Conservation (phyloP, 148 eudicot species). For the Vaccinium darrowii region DNA sequence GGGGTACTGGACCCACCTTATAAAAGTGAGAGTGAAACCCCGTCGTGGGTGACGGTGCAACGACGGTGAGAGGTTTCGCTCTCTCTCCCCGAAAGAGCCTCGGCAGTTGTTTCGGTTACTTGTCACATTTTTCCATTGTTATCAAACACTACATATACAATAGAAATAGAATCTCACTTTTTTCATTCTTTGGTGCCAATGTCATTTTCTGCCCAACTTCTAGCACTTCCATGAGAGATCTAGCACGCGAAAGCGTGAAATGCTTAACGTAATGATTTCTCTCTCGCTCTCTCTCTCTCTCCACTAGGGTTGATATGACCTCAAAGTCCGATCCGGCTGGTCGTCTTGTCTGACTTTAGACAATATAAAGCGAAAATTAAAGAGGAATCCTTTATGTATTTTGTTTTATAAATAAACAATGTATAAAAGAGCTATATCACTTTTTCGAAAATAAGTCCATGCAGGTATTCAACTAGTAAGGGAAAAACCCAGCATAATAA, state of each 20-base stretch:
- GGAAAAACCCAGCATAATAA: not conserved
- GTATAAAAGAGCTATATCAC: not conserved
- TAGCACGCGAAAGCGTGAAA: not conserved
- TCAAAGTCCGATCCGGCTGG: no score
- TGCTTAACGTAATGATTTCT: no score
- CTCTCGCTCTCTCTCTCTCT: no score
- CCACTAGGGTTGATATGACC: no score
- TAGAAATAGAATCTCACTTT: not conserved
- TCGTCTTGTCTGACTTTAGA: not conserved
- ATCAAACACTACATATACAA: no score
- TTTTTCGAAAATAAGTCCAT: not conserved
- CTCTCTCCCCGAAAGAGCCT: not conserved
- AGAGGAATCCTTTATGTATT: no score
- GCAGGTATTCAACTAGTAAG: not conserved
- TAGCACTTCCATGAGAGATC: not conserved
- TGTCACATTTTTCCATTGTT: constrained; percentile 21
- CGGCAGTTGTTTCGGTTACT: constrained; percentile 36
- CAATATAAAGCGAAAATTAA: no score
- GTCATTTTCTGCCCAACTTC: not conserved
- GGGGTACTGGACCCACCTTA: not conserved
- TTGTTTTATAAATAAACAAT: not conserved
- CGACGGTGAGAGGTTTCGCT: not conserved
- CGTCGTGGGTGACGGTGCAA: not conserved
- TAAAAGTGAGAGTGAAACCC: constrained; percentile 1
- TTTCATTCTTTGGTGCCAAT: not conserved